Conservation (phyloP, 768 basidiomycete species). For the Boletus reticuloceps region DNA sequence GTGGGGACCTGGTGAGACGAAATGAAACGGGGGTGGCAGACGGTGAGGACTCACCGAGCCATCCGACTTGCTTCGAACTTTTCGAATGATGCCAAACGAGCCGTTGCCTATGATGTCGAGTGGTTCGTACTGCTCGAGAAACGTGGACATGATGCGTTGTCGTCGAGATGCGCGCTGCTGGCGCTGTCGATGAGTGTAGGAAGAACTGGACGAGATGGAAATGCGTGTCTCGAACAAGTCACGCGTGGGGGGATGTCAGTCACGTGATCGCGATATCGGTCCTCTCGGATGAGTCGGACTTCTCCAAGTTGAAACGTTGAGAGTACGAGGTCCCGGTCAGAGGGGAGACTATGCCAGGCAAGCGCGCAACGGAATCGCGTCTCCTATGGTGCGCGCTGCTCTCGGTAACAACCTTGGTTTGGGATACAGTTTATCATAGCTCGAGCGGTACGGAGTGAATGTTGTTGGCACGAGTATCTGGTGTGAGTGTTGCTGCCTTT, state of each 20-base stretch:
- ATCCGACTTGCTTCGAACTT: constrained; percentile 83
- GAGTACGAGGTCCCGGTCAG: too few species aligned
- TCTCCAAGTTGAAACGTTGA: too few species aligned
- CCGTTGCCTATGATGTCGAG: constrained; percentile 95
- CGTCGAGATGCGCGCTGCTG: neutral
- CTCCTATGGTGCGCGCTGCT: too few species aligned
- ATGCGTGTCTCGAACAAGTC: constrained; percentile 28
- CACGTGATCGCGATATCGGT: constrained; percentile 27
- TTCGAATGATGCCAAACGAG: constrained; percentile 95
- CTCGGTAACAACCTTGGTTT: too few species aligned
- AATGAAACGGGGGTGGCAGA: constrained; percentile 5
- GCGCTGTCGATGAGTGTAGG: neutral
- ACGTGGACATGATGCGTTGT: constrained; percentile 27
- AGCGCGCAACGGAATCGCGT: too few species aligned
- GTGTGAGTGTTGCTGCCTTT: too few species aligned
- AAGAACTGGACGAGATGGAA: constrained; percentile 19
- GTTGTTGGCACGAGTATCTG: too few species aligned
- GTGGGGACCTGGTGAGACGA: neutral
- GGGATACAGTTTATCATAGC: too few species aligned
- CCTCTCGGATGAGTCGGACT: too few species aligned
- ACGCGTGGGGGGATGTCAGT: constrained; percentile 13
- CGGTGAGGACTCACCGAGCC: constrained; percentile 57
- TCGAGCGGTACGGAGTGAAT: too few species aligned
- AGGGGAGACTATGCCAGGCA: too few species aligned
- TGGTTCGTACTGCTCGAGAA: constrained; percentile 80